phyloP scores from a whole-genome alignment of 2,329 filamentous ascomycete species.

The Amylocarpus encephaloides region DNA sequence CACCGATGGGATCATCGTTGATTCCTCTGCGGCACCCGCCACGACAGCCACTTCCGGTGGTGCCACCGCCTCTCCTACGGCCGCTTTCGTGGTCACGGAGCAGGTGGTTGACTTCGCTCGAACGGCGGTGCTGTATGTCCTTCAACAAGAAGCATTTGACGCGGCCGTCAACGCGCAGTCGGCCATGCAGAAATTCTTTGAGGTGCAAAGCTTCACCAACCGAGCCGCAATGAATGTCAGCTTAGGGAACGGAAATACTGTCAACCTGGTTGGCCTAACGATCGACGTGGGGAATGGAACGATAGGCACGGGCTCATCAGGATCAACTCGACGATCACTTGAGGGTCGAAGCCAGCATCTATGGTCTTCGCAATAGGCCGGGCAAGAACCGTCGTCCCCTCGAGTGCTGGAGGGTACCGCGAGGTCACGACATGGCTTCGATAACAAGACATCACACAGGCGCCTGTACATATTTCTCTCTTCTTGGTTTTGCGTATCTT shows the following conservation, averaged over 20 bases:
- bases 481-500: too few species aligned
- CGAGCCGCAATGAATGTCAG: slow-evolving; percentile 24
- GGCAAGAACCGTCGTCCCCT: too few species aligned
- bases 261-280: slow-evolving; percentile 21
- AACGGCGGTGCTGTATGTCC: slow-evolving; percentile 53
- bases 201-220: slow-evolving; percentile 16
- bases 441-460: too few species aligned
- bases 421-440: too few species aligned
- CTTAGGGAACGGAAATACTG: slow-evolving; percentile 21
- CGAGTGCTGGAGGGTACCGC: too few species aligned
- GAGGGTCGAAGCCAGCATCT: neutral
- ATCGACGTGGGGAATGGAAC: slow-evolving; percentile 16
- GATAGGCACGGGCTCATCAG: slow-evolving; percentile 8
- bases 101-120: slow-evolving; percentile 58
- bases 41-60: slow-evolving; percentile 10
- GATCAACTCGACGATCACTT: neutral
- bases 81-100: slow-evolving; percentile 45
- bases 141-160: slow-evolving; percentile 47
- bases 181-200: slow-evolving; percentile 50
- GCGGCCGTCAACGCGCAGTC: slow-evolving; percentile 49
- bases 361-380: too few species aligned
- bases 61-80: slow-evolving; percentile 14
- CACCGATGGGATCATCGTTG: slow-evolving; percentile 8
- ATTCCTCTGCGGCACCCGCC: slow-evolving; percentile 2
- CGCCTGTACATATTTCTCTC: too few species aligned